phyloP scores from a whole-genome alignment of 1,139 yeast genomes.

The Sugiyamaella pinicola region DNA sequence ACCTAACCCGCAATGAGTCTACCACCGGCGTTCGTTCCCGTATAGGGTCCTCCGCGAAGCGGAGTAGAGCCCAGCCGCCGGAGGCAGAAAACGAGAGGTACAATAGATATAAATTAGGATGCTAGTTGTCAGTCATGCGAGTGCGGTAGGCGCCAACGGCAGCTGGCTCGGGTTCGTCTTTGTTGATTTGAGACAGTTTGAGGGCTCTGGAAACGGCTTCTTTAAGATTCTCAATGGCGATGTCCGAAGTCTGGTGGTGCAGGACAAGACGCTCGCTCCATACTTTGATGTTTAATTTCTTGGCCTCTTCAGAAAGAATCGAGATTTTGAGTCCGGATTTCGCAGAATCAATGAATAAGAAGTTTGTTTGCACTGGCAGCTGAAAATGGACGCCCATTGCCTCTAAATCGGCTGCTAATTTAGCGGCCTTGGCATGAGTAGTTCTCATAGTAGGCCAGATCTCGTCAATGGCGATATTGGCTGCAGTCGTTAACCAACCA shows the following conservation, averaged over 20 bases:
- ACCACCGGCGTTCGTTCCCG: background rate
- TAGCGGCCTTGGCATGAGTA: conserved; percentile 71
- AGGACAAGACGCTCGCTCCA: conserved; percentile 77
- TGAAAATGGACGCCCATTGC: conserved; percentile 57
- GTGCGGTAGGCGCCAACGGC: conserved; percentile 18
- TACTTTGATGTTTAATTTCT: conserved; percentile 63
- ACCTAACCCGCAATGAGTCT: background rate
- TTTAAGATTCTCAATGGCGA: conserved; percentile 67
- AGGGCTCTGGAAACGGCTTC: conserved; percentile 60
- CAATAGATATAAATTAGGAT: conserved; percentile 10
- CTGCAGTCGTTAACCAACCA: conserved; percentile 84
- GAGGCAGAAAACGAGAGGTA: too few relatives aligned
- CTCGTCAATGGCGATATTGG: conserved; percentile 72
- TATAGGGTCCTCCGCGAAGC: too few relatives aligned
- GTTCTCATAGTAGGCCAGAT: conserved; percentile 61
- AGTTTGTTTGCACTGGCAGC: conserved; percentile 83
- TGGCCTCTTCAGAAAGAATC: conserved; percentile 57
- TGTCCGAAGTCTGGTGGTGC: conserved; percentile 75
- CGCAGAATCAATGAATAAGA: conserved; percentile 74
- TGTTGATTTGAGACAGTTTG: conserved; percentile 24
- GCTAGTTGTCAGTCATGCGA: conserved; percentile 18
- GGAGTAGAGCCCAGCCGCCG: too few relatives aligned
- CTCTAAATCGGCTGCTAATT: conserved; percentile 55
- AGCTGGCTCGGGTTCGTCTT: conserved; percentile 10
- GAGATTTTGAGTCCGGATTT: conserved; percentile 62